phyloP scores from a whole-genome alignment of 2,329 filamentous ascomycete genomes.

The Colletotrichum nymphaeae region DNA sequence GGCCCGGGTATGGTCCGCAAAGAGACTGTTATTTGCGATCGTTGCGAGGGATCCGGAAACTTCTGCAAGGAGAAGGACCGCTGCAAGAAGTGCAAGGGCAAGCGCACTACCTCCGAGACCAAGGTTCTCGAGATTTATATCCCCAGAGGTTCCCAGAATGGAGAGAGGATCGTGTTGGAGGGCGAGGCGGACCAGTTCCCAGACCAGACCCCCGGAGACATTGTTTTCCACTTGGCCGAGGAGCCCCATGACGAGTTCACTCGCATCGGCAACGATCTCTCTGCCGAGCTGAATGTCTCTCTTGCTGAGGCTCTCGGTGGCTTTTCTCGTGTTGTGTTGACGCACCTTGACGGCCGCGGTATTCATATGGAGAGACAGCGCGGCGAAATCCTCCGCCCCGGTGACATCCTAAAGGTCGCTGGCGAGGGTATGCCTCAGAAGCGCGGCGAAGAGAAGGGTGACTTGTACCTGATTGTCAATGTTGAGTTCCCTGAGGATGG shows the following conservation, averaged over 20 bases:
- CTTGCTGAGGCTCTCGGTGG: conserved; percentile 87
- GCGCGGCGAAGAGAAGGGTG: conserved; percentile 83
- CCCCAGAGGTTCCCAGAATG: conserved; percentile 85
- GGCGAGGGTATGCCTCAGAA: conserved; percentile 97
- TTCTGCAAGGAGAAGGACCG: conserved; percentile 96
- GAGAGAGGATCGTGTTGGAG: conserved; percentile 89
- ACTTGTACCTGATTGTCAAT: conserved; percentile 87
- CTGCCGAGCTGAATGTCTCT: conserved; percentile 82
- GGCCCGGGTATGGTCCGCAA: conserved; percentile 89
- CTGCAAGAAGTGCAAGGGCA: conserved; percentile 99
- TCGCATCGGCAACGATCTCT: conserved; percentile 85
- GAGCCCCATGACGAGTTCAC: conserved; percentile 84
- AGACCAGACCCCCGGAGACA: conserved; percentile 89
- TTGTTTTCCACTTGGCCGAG: conserved; percentile 89
- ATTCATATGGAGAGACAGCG: conserved; percentile 83
- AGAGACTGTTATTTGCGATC: conserved; percentile 81
- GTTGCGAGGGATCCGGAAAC: conserved; percentile 86
- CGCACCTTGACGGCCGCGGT: conserved; percentile 92
- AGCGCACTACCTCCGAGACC: conserved; percentile 85
- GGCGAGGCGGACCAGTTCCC: conserved; percentile 95
- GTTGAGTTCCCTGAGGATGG: conserved; percentile 90
- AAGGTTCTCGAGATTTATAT: conserved; percentile 98
- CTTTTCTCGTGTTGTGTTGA: conserved; percentile 90
- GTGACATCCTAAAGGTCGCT: conserved; percentile 84
- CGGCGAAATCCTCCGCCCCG: conserved; percentile 85